Evolutionary conservation across 768 basidiomycete species (phyloP).

Genomic region (Scleroderma citrinum): DNA sequence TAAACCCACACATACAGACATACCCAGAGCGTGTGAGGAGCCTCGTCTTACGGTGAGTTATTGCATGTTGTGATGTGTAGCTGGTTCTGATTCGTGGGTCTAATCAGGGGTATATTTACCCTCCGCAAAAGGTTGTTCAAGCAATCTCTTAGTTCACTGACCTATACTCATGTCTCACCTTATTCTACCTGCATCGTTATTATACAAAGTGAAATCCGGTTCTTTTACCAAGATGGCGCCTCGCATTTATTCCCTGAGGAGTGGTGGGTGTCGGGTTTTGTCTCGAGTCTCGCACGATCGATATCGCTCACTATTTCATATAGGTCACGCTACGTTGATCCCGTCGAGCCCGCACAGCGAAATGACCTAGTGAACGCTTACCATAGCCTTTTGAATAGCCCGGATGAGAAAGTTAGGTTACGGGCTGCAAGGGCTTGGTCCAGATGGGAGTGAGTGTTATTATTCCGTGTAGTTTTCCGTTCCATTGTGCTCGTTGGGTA

Average conservation of each 20-base stretch:
- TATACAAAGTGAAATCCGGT: constrained; percentile 62
- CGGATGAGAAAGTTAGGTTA: constrained; percentile 58
- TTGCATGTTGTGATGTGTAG: neutral
- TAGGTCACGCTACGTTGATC: constrained; percentile 80
- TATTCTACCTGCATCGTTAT: constrained; percentile 1
- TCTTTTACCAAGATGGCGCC: constrained; percentile 89
- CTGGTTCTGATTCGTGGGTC: neutral
- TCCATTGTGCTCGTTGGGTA: too few species aligned
- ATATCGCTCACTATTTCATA: neutral
- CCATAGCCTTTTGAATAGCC: constrained; percentile 68
- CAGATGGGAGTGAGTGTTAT: constrained; percentile 75
- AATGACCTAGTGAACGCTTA: constrained; percentile 80
- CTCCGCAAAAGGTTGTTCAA: constrained; percentile 63
- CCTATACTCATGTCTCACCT: neutral
- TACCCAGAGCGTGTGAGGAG: constrained; percentile 79
- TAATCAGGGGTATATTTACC: constrained; percentile 77
- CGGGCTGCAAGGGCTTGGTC: constrained; percentile 81
- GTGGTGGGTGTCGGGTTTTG: constrained; percentile 43
- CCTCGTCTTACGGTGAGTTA: constrained; percentile 65
- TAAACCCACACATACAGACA: constrained; percentile 34
- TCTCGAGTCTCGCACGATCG: neutral
- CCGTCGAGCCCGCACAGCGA: constrained; percentile 78
- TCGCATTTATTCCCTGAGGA: constrained; percentile 84
- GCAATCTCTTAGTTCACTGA: neutral
- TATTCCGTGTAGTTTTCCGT: neutral